Evolutionary conservation across 805 yeast genomes (phyloP).

Genomic region (Saturnispora dispora): DNA sequence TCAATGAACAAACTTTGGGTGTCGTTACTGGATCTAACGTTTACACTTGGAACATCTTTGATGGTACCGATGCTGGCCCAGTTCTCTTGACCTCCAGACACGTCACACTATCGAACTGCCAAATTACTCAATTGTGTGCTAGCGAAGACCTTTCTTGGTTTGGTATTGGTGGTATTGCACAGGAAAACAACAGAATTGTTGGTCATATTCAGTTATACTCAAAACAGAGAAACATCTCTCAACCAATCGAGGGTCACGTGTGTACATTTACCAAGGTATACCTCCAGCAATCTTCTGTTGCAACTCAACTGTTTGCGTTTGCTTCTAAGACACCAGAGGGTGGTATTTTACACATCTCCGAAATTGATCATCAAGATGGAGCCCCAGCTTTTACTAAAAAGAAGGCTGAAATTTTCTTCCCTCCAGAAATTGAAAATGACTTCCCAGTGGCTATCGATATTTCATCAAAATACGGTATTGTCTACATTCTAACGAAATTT

Average conservation of each 20-base stretch:
- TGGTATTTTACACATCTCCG: constrained; percentile 83
- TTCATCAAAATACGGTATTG: constrained; percentile 75
- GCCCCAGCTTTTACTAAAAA: constrained; percentile 82
- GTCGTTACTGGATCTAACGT: constrained; percentile 71
- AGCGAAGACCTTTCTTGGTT: constrained; percentile 83
- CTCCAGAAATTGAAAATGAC: constrained; percentile 92
- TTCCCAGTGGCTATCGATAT: constrained; percentile 92
- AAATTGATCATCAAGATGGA: constrained; percentile 86
- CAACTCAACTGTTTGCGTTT: constrained; percentile 83
- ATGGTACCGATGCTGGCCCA: constrained; percentile 77
- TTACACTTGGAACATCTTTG: constrained; percentile 77
- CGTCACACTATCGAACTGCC: constrained; percentile 65
- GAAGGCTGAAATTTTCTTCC: constrained; percentile 88
- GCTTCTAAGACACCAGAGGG: constrained; percentile 84
- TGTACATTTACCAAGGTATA: constrained; percentile 75
- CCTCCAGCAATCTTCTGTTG: constrained; percentile 62
- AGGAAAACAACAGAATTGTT: constrained; percentile 86
- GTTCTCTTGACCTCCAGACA: constrained; percentile 75
- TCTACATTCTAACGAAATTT: constrained; percentile 85
- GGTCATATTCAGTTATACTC: constrained; percentile 94
- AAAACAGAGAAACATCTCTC: constrained; percentile 83
- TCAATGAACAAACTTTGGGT: constrained; percentile 63
- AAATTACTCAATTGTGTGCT: constrained; percentile 82
- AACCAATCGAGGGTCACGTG: constrained; percentile 96
- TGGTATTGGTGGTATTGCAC: constrained; percentile 90